These are phyloP conservation scores for Sicyos baderoa DNA, from an alignment of 306 rosid genomes.

Conservation along the genomic window DNA sequence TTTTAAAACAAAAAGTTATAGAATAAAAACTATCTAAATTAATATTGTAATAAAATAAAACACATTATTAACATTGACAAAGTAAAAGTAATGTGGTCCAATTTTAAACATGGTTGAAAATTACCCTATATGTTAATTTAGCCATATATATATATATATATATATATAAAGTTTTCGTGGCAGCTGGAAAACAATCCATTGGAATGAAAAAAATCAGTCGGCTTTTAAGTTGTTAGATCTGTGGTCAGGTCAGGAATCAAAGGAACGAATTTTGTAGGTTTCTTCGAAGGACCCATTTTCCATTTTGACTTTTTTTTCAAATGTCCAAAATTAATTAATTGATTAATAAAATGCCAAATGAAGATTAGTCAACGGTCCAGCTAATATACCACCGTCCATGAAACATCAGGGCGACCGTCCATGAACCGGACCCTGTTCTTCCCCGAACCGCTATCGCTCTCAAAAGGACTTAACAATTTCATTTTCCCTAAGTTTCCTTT, in stretches of 20 bases:
- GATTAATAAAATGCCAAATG: background rate
- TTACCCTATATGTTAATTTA: background rate
- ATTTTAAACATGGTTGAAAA: background rate
- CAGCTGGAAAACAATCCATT: background rate
- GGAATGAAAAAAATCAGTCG: background rate
- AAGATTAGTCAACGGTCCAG: background rate
- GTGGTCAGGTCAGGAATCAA: constrained; percentile 5
- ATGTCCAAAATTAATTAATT: background rate
- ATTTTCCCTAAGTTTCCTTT: too few relatives aligned
- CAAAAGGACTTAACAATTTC: background rate
- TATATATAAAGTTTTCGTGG: background rate
- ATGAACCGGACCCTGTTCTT: background rate
- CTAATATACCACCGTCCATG: background rate
- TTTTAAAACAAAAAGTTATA: too few relatives aligned
- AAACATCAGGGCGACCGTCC: background rate
- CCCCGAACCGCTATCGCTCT: background rate
- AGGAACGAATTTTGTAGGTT: constrained; percentile 11
- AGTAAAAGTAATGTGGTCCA: background rate
- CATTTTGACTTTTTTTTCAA: background rate
- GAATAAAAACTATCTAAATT: background rate
- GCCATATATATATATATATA: too few relatives aligned
- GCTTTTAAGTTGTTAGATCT: background rate
- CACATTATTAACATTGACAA: background rate
- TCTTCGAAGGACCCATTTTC: background rate
- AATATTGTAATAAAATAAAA: background rate